Conservation (phyloP, 805 yeast species). For the Monosporozyma servazzii region DNA sequence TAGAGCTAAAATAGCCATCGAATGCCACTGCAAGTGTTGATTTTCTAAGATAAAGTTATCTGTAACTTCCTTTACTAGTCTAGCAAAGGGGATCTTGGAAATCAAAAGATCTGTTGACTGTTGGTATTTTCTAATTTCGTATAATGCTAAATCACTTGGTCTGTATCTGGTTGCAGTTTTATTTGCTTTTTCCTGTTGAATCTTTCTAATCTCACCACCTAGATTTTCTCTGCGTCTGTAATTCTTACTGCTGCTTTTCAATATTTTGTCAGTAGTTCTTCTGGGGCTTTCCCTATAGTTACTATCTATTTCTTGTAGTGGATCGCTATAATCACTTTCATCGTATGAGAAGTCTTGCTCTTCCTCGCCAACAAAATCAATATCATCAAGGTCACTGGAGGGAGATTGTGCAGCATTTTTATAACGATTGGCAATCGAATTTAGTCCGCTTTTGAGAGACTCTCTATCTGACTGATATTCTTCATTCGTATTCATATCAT, state of each 20-base stretch:
- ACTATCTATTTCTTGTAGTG: not conserved
- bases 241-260: not conserved
- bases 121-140: slow-evolving; percentile 62
- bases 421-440: not conserved
- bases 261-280: not conserved
- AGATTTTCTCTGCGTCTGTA: not conserved
- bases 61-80: slow-evolving; percentile 67
- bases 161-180: slow-evolving; percentile 37
- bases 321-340: not conserved
- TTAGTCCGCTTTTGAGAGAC: not conserved
- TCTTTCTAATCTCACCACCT: slow-evolving; percentile 1
- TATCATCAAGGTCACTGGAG: not conserved
- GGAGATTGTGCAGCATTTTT: not conserved
- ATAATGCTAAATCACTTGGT: slow-evolving; percentile 58
- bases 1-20: slow-evolving; percentile 64
- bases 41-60: slow-evolving; percentile 39
- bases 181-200: not conserved
- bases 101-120: slow-evolving; percentile 57
- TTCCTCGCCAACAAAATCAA: not conserved
- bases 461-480: not conserved
- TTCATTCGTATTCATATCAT: not conserved
- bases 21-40: slow-evolving; percentile 65
- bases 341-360: not conserved
- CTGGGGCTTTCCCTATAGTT: not conserved
- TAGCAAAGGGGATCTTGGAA: slow-evolving; percentile 67